These are phyloP conservation scores for Tanacetum coccineum DNA, from an alignment of 129 eudicot species.

Conservation along the genomic window DNA sequence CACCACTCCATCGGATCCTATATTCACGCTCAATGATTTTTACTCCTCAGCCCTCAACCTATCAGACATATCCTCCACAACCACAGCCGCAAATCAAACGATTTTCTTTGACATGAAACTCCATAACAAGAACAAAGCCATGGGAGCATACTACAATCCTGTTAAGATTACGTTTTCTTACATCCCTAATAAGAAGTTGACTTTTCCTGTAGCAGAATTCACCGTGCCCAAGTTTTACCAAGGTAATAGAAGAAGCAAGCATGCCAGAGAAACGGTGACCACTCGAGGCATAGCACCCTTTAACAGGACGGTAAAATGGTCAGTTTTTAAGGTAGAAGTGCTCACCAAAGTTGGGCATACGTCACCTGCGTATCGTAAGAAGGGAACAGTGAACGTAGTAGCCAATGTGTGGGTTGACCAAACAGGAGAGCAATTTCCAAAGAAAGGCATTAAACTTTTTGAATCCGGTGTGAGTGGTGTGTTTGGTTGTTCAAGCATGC, in stretches of 20 bases:
- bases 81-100: constrained; percentile 29
- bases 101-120: constrained; percentile 28
- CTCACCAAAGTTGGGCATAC: constrained; percentile 30
- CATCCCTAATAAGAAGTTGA: constrained; percentile 32
- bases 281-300: constrained; percentile 24
- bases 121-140: constrained; percentile 31
- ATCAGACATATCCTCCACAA: constrained; percentile 32
- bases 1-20: constrained; percentile 30
- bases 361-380: constrained; percentile 29
- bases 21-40: constrained; percentile 30
- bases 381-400: constrained; percentile 12
- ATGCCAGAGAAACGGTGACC: constrained; percentile 20
- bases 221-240: constrained; percentile 28
- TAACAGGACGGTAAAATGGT: constrained; percentile 18
- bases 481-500: not conserved
- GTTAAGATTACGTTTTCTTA: constrained; percentile 25
- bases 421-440: constrained; percentile 14
- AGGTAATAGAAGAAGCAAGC: constrained; percentile 19
- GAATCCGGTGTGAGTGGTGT: constrained; percentile 20
- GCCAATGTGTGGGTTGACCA: constrained; percentile 30
- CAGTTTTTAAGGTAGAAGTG: constrained; percentile 29
- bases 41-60: constrained; percentile 31
- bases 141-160: constrained; percentile 35
- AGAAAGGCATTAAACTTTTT: constrained; percentile 26
- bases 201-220: constrained; percentile 28